Conservation (phyloP, 352 stramenopile genomes). For the Pythium monospermum region DNA sequence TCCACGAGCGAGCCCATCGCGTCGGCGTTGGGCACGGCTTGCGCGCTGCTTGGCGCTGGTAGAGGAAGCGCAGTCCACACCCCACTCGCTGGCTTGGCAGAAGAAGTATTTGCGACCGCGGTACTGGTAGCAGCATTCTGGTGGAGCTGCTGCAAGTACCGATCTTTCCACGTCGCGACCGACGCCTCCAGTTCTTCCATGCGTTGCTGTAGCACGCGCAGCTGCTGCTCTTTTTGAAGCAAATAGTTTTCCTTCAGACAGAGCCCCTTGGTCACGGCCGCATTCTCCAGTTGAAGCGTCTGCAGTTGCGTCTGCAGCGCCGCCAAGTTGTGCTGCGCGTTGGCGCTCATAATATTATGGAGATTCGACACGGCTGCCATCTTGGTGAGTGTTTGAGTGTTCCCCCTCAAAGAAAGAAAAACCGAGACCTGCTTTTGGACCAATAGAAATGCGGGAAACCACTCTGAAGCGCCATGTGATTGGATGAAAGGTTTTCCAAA, state of each 20-base stretch:
- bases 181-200: conserved; percentile 54
- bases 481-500: neutral
- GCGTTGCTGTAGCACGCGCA: conserved; percentile 64
- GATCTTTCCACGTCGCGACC: conserved; percentile 63
- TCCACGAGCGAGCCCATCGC: conserved; percentile 35
- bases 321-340: conserved; percentile 60
- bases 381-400: neutral
- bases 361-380: conserved; percentile 11
- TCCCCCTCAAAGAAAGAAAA: neutral
- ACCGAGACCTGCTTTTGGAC: neutral
- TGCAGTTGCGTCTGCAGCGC: conserved; percentile 54
- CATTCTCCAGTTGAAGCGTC: conserved; percentile 57
- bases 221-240: conserved; percentile 69
- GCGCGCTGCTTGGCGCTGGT: conserved; percentile 7
- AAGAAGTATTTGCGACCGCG: neutral
- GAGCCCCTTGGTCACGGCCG: conserved; percentile 49
- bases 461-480: neutral
- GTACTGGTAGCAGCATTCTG: neutral
- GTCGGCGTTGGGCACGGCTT: conserved; percentile 11
- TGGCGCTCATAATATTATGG: conserved; percentile 23
- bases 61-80: conserved; percentile 5
- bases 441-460: neutral
- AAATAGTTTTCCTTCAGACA: conserved; percentile 74
- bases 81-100: neutral
- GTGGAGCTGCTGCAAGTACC: conserved; percentile 48